A percentile compares a stretch with the other conserved stretches of the same genome.
Evolutionary conservation across 2,329 filamentous ascomycete species (phyloP).

Genomic region (Magnaporthiopsis rhizophila): DNA sequence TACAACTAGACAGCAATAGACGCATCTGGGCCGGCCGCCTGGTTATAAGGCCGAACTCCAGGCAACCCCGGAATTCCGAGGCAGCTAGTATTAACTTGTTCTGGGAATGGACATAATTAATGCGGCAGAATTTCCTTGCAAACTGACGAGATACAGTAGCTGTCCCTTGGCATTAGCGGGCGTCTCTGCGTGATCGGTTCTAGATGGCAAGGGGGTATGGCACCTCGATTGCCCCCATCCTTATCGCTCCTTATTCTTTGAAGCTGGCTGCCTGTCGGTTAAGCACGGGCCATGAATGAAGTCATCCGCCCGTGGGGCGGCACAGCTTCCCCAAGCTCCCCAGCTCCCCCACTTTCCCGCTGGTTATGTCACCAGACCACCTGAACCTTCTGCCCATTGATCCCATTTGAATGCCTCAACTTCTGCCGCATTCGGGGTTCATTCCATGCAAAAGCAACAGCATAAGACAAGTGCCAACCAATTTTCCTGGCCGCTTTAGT

Average conservation of each 20-base stretch:
- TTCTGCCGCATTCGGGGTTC: neutral
- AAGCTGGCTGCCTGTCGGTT: neutral
- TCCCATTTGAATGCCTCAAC: neutral
- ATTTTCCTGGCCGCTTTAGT: neutral
- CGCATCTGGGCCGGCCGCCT: neutral
- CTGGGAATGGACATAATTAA: neutral
- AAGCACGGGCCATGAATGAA: neutral
- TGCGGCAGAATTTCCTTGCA: too few species aligned
- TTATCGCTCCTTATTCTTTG: too few species aligned
- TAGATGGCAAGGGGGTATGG: too few species aligned
- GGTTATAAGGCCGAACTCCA: neutral
- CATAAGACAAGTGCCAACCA: neutral
- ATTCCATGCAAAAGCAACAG: neutral
- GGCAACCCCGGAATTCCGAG: too few species aligned
- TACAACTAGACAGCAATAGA: neutral
- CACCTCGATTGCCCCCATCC: too few species aligned
- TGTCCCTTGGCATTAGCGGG: too few species aligned
- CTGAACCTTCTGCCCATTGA: neutral
- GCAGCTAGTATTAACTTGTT: neutral
- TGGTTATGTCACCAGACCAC: neutral
- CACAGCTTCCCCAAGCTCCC: neutral
- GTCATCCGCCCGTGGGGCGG: neutral
- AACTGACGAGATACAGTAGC: too few species aligned
- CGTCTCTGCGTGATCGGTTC: neutral
- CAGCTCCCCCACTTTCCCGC: neutral